Evolutionary conservation across 2,329 filamentous ascomycete species (phyloP), one percentile per base, ranked within the genome.

Genomic region (Drechmeria coniospora): DNA sequence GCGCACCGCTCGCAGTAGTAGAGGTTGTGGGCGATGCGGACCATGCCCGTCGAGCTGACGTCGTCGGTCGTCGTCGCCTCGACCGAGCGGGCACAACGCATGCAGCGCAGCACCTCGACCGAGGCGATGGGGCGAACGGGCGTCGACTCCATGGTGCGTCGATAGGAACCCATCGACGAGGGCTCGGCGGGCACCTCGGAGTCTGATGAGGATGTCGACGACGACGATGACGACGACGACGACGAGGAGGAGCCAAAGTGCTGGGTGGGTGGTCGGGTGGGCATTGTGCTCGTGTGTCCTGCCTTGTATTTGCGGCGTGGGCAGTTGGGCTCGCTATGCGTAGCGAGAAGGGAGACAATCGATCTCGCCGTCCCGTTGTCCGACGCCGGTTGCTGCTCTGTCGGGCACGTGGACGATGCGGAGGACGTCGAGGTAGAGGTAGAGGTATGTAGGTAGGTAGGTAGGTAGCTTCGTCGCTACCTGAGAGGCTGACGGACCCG

Each of bases 1-100:
- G 72, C 72, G 45, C 72, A 77, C 20, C 68, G 61, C 33, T 65
- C 59, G 52, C 72, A 76, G 51, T 77, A 76, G 55, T 75, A 75
- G 34, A 75, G 63, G 48, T 73, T 73, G 47, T 68, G 65, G 2
- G 69, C 68, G 35, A 76, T 70, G 42, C 65, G 62, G 10, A 77
- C 63, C 71, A 77, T 77, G 35, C 70, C 71, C 32, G 57, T 65
- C 23, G 65, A 56, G 37, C 53, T 56, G 27, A 63, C 56, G 47
- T 74, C 68, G 46, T 74, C 69, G 18, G 67, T 71, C 7, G 65
- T 63, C 6, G 69, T 72, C 16, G 65, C 61, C 54, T 76, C 71
- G 30, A 68, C 68, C 30, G 64, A 60, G 32, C 64, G 63, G 23
- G 67, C 63, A 45, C 68, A 74, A 32, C 72, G 65, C 45, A 74